These are phyloP conservation scores for Pugionium dolabratum DNA, from an alignment of 345 rosid species.

Conservation along the genomic window DNA sequence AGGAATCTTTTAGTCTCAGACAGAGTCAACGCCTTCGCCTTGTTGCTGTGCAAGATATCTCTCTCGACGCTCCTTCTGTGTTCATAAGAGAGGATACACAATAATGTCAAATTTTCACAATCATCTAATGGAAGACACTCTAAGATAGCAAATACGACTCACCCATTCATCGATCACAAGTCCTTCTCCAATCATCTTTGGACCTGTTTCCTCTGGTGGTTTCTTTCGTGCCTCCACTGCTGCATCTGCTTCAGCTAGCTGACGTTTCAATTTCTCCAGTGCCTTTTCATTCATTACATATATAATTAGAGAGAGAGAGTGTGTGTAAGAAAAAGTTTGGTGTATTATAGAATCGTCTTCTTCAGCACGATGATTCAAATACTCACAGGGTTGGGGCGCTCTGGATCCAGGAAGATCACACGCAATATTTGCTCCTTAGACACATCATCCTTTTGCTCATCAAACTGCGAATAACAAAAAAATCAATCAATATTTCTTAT, in stretches of 20 bases:
- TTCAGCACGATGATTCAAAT: not conserved
- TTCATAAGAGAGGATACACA: not conserved
- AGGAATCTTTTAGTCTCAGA: conserved; percentile 38
- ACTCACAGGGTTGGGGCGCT: conserved; percentile 75
- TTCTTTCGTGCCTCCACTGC: conserved; percentile 80
- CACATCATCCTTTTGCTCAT: conserved; percentile 88
- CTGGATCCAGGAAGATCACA: conserved; percentile 83
- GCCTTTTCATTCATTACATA: conserved; percentile 42
- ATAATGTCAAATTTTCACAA: conserved; percentile 5
- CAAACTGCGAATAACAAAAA: conserved; percentile 59
- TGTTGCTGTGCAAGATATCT: conserved; percentile 93
- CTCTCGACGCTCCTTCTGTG: conserved; percentile 93
- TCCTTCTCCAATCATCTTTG: conserved; percentile 91
- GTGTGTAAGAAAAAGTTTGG: not conserved
- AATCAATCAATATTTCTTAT: not conserved
- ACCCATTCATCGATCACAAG: conserved; percentile 99
- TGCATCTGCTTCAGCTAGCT: conserved; percentile 86
- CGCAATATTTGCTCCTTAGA: conserved; percentile 78
- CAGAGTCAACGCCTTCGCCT: conserved; percentile 67
- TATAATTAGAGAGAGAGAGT: conserved; percentile 10
- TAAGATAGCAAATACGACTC: conserved; percentile 32
- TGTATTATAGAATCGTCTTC: not conserved
- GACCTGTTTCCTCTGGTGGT: conserved; percentile 80
- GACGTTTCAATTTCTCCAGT: conserved; percentile 85
- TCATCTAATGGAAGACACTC: not conserved